Evolutionary conservation across 768 basidiomycete species (phyloP), one percentile per base, ranked within the genome.

Genomic region (Leucogyrophana mollusca): DNA sequence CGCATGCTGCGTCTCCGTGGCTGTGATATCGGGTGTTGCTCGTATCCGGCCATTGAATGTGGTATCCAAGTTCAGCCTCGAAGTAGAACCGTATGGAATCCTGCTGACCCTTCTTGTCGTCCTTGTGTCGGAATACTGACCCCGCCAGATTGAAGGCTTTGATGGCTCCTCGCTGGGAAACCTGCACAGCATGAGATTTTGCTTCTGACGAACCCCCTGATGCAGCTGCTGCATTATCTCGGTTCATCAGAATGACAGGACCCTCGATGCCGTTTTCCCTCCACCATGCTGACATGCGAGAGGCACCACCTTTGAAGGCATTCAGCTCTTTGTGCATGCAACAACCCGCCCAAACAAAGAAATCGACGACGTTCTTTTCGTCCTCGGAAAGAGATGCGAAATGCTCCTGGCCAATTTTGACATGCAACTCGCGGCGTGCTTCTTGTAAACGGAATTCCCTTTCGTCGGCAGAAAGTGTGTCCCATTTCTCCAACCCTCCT

Each of bases 241-340:
- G 33, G 40, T 67, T 69, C 21, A 56, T 52, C 2, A 68, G 49
- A 14, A 57, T 43, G 18, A 62, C 45, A 11, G 65, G 68, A 7
- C 49, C 44, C 11, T 43, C 40, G 9, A 59, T 5, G 5, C 55
- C 47, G 42, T 54, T 38, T 23, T 45, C 38, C 6, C 37, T 18
- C 54, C 57, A 66, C 43, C 45, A 64, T 17, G 37, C 17, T n/a
- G n/a, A 18, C 49, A 64, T 49, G 14, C 17, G 33, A 7, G 8
- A 4, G 45, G 59, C 58, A 1, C 66, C 64, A 4, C 59, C 60
- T 22, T 53, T 50, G 9, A 67, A 51, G 9, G 58, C 50, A 39
- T 69, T 70, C n/a, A 67, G 35, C 25, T 67, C 65, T 48, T 65
- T 66, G 50, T 68, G 66, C 42, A 57, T 58, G 33, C 59, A 61